Base-by-base conservation (phyloP, 768 basidiomycete species). In the Russula brevipes region DNA sequence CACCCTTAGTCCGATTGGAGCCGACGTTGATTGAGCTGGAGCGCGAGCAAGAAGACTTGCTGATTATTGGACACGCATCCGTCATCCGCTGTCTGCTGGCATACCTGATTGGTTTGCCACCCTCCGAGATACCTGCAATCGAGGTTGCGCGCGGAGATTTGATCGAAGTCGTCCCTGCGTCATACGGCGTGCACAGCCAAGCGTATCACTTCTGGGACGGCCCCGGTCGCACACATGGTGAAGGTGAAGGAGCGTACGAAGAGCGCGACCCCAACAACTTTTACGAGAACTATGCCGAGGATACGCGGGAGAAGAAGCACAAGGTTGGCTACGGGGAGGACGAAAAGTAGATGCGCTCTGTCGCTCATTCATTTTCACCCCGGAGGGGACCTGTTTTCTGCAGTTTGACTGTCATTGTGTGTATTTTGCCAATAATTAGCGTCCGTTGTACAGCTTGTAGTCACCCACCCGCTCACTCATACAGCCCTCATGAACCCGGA, bases 51-150 rank as follows among this genome's bases (percentile, higher is more conserved):
- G 93, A 97, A 70, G 97, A 98, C 75, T 78, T 99, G 5, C 80
- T 99, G 44, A 98, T 99, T 74, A 92, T 98, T 68, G 95, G 94
- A 1, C 95, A 98, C 72, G 93, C 95, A 16, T 96, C 94, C 45
- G 97, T 98, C 72, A 97, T 98, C 70, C 87, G 97, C 17, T 99
- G 97, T 76, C 80, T 99, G 61, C 83, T 98, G 50, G 88, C 94
- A 2, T 94, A 94, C 73, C 86, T 94, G 69, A 93, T 94, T 67
- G 97, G 97, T 6, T 80, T 98, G 3, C 93, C 94, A 5, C 93
- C 96, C 0, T 88, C 89, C 33, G 97, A 99, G 73, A 97, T 99
- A 50, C 97, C 97, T 0, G 95, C 94, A 1, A 96, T 98, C 58
- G 96, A 98, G 74, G 88, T 99, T 69, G 92, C 96, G 42, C 84